Evolutionary conservation across 202 grass and related monocot genomes (phyloP).

Genomic region (Panicum virgatum): DNA sequence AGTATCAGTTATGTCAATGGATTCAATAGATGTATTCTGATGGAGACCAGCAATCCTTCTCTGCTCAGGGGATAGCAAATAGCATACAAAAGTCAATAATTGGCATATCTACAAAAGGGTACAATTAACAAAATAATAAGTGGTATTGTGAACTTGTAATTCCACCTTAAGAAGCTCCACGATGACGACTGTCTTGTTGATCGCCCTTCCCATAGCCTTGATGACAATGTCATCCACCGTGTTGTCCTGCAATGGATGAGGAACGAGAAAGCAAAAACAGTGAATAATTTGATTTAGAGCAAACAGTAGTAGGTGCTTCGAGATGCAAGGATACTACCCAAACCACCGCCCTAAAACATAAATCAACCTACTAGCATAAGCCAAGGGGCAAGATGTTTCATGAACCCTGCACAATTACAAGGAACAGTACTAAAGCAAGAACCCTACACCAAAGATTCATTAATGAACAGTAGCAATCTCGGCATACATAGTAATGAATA

Average conservation of each 20-base stretch:
- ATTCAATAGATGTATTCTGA: conserved; percentile 76
- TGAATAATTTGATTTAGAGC: background rate
- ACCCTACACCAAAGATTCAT: background rate
- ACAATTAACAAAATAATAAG: background rate
- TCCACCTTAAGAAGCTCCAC: conserved; percentile 91
- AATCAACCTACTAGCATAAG: background rate
- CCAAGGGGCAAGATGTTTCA: background rate
- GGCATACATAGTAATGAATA: background rate
- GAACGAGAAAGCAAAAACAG: background rate
- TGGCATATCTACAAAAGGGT: background rate
- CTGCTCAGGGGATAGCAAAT: conserved; percentile 44
- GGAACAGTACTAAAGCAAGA: conserved; percentile 1
- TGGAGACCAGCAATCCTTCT: conserved; percentile 86
- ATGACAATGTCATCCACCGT: conserved; percentile 61
- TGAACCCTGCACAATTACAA: background rate
- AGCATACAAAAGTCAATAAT: background rate
- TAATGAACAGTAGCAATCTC: background rate
- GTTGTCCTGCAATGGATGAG: conserved; percentile 48
- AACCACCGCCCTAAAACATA: background rate
- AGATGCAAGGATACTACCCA: background rate
- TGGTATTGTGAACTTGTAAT: background rate
- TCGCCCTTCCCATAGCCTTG: conserved; percentile 96
- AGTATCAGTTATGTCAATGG: conserved; percentile 84
- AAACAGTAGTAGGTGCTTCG: background rate
- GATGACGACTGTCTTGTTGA: conserved; percentile 84